A percentile compares a stretch with the other conserved stretches of the same genome.
These are phyloP conservation scores for Kurtzmaniella quercitrusa DNA, from an alignment of 1,139 yeast species.

Conservation along the genomic window DNA sequence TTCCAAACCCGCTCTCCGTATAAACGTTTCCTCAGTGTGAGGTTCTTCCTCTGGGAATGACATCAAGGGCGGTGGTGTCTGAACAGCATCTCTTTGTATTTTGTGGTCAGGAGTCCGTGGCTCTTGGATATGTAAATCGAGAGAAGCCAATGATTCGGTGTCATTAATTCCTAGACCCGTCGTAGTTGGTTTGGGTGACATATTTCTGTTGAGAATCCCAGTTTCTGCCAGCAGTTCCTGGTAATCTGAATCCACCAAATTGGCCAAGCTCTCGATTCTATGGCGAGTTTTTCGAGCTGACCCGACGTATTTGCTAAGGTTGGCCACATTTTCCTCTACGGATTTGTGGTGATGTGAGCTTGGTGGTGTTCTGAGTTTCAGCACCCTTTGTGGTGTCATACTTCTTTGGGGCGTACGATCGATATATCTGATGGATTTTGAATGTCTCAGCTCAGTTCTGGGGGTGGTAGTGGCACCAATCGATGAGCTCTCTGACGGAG, in stretches of 20 bases:
- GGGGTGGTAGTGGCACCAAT: not conserved
- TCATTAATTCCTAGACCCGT: constrained; percentile 6
- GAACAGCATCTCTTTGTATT: not conserved
- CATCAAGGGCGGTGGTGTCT: constrained; percentile 2
- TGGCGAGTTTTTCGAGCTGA: not conserved
- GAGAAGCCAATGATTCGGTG: not conserved
- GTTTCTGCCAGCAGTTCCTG: constrained; percentile 3
- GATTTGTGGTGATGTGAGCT: constrained; percentile 1
- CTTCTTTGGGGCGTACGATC: not conserved
- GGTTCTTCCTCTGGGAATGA: not conserved
- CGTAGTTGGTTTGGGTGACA: not conserved
- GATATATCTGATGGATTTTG: not conserved
- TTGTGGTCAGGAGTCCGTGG: constrained; percentile 1
- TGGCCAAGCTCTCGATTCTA: not conserved
- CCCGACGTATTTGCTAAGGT: not conserved
- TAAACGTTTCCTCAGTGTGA: constrained; percentile 9
- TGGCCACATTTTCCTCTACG: not conserved
- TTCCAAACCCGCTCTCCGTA: not conserved
- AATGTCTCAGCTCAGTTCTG: constrained; percentile 1
- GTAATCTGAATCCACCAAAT: not conserved
- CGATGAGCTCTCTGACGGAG: not conserved
- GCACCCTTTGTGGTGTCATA: not conserved
- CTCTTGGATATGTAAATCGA: constrained; percentile 7
- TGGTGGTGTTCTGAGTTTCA: not conserved
- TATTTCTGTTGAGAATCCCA: not conserved